A percentile compares a stretch with the other conserved stretches of the same genome.
phyloP scores from a whole-genome alignment of 768 basidiomycete genomes.

The Lactarius vividus region DNA sequence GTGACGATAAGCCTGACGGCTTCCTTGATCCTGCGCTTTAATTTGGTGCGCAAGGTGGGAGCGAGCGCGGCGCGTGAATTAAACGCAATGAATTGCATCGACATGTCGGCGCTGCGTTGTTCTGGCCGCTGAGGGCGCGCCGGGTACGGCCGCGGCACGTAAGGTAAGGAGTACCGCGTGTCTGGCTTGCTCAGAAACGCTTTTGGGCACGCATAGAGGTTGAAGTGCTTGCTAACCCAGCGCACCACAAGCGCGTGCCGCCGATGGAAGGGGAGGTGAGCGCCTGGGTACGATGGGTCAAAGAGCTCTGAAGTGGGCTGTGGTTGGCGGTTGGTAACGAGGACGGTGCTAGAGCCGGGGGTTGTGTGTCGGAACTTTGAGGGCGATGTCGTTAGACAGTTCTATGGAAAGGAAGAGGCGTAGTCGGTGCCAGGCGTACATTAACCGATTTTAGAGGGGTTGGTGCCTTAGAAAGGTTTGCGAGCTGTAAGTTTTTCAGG shows the following conservation, averaged over 20 bases:
- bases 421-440: neutral
- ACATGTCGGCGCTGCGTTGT: constrained; percentile 13
- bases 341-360: constrained; percentile 17
- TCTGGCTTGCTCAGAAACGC: constrained; percentile 13
- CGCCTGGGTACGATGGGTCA: constrained; percentile 14
- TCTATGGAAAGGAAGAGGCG: too few species aligned
- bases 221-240: constrained; percentile 3
- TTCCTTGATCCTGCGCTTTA: constrained; percentile 21
- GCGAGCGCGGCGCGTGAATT: neutral
- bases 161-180: neutral
- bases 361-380: constrained; percentile 18
- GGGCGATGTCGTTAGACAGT: neutral
- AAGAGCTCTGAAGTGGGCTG: neutral
- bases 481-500: constrained; percentile 23
- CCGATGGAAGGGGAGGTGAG: neutral
- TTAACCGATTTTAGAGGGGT: constrained; percentile 13
- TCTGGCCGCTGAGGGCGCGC: neutral
- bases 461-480: constrained; percentile 6
- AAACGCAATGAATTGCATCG: constrained; percentile 6
- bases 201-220: constrained; percentile 18
- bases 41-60: neutral
- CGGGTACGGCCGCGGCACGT: constrained; percentile 15
- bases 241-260: neutral
- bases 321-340: neutral
- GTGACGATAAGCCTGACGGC: constrained; percentile 6